phyloP scores from a whole-genome alignment of 2,329 filamentous ascomycete genomes.

The Apiospora koreana region DNA sequence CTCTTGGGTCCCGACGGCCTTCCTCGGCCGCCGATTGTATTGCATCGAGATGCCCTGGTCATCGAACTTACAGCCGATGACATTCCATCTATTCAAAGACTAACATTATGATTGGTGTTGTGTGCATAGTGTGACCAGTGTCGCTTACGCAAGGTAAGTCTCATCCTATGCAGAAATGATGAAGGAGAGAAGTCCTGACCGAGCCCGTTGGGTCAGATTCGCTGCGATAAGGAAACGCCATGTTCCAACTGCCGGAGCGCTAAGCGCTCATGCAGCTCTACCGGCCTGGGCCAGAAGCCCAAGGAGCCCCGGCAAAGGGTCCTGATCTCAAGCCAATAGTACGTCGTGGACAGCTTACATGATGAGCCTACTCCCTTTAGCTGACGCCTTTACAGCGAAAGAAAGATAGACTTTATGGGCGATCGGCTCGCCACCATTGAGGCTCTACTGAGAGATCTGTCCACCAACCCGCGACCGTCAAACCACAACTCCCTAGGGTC shows the following conservation, averaged over 20 bases:
- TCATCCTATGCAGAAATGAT: not conserved
- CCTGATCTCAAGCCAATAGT: conserved; percentile 63
- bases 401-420: conserved; percentile 48
- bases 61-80: not conserved
- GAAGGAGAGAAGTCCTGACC: conserved; percentile 6
- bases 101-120: not conserved
- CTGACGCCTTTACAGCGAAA: conserved; percentile 42
- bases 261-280: conserved; percentile 55
- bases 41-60: not conserved
- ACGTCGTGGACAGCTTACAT: not conserved
- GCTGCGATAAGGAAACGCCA: conserved; percentile 59
- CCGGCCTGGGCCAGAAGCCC: conserved; percentile 53
- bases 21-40: not conserved
- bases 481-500: not conserved
- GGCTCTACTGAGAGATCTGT: conserved; percentile 36
- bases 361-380: too few species aligned
- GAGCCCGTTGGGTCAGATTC: conserved; percentile 43
- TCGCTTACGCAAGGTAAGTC: conserved; percentile 38
- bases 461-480: conserved; percentile 8
- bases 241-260: conserved; percentile 60
- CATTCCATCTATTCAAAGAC: not conserved
- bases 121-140: conserved; percentile 39
- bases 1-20: not conserved
- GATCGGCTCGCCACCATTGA: conserved; percentile 40
- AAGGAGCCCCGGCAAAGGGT: conserved; percentile 58